Base-by-base conservation (phyloP, 495 filamentous ascomycete species). In the Saxophila tyrrhenica region DNA sequence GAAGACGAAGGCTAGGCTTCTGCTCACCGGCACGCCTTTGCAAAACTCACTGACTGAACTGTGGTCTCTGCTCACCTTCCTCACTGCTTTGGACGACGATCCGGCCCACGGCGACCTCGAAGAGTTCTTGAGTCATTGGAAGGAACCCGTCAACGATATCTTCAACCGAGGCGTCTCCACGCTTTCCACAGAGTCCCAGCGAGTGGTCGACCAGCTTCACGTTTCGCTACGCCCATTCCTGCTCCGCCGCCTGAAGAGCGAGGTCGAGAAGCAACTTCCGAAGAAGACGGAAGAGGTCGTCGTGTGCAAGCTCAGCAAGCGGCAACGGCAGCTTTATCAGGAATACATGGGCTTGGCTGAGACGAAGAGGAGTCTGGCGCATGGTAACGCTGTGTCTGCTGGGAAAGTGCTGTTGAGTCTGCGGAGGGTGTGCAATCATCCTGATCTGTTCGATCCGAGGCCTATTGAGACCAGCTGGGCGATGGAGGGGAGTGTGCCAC, bases 251-350 rank as follows among this genome's bases (percentile, higher is more conserved):
- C 72, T 99, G 39, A 99, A 99, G 70, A 87, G 90, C 43, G 94
- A 99, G 65, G 94, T 99, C 21, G 94, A 99, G 73, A 97, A 99
- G 69, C 91, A 97, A 64, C 95, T 99, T 89, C 94, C 94, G 0
- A 89, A 79, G 25, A 99, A 99, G 64, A 95, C 94, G 62, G 94
- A 99, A 64, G 89, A 94, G 65, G 87, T 99, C 25, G 85, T 96
- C 48, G 91, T 90, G 62, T 99, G 94, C 67, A 81, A 89, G 38
- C 76, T 99, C 1, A 95, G 89, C 13, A 95, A 95, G 65, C 81
- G 94, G 21, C 94, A 99, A 63, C 79, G 94, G 38, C 91, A 91
- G 67, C 69, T 99, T 17, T 99, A 99, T 65, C 91, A 99, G 69
- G 90, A 89, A 3, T 99, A 96, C 67, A 84, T 99, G 74, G 87